Conservation (phyloP, 306 rosid genomes). For the Alnus glutinosa region DNA sequence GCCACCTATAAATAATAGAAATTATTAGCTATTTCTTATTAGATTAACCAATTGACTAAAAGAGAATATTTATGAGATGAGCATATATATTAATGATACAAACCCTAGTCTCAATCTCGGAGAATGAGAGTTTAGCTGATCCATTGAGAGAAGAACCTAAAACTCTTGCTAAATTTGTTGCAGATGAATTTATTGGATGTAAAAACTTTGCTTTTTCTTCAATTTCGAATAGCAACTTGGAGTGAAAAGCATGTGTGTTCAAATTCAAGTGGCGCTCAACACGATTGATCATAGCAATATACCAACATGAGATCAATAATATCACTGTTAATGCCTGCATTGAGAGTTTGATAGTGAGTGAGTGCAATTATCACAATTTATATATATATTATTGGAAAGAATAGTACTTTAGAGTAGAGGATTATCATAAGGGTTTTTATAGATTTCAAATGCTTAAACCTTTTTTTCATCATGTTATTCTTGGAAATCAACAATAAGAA, state of each 20-base stretch:
- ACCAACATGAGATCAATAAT: constrained; percentile 28
- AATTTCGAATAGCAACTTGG: constrained; percentile 8
- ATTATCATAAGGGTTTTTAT: no score
- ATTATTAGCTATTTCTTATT: neutral
- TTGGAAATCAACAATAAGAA: no score
- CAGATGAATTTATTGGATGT: constrained; percentile 6
- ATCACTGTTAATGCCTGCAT: constrained; percentile 30
- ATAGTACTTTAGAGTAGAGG: no score
- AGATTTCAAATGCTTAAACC: no score
- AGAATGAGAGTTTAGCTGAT: constrained; percentile 10
- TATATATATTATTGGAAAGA: no score
- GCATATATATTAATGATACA: neutral
- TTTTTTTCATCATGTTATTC: no score
- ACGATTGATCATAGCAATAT: neutral
- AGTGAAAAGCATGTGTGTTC: constrained; percentile 1
- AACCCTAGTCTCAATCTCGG: constrained; percentile 22
- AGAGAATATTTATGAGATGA: neutral
- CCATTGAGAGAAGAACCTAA: constrained; percentile 12
- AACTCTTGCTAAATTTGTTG: constrained; percentile 10
- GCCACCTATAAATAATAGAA: constrained; percentile 42
- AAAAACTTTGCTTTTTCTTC: constrained; percentile 15
- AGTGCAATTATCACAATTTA: no score
- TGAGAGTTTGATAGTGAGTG: no score
- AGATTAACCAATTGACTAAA: neutral
- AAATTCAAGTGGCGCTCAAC: constrained; percentile 6